These are phyloP conservation scores for Ogataea neopini DNA, from an alignment of 805 yeast genomes.

Conservation along the genomic window DNA sequence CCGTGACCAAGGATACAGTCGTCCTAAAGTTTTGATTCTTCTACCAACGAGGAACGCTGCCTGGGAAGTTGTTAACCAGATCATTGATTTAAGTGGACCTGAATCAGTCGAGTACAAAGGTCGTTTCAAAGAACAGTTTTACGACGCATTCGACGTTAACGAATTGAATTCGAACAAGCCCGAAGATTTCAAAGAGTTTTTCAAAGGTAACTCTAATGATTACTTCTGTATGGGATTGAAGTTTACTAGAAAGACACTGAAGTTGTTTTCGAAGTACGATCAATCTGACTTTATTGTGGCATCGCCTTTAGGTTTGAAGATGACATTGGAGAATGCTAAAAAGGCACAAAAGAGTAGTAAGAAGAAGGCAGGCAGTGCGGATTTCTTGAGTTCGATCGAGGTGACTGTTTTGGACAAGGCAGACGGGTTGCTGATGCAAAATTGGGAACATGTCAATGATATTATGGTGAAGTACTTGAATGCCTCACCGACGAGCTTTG, in stretches of 20 bases:
- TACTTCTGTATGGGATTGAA: constrained; percentile 90
- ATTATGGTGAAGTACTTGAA: constrained; percentile 70
- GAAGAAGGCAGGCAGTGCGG: constrained; percentile 53
- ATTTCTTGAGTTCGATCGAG: constrained; percentile 88
- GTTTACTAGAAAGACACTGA: constrained; percentile 83
- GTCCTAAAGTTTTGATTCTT: constrained; percentile 83
- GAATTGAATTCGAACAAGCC: constrained; percentile 59
- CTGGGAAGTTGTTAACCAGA: constrained; percentile 60
- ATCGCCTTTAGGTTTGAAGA: constrained; percentile 85
- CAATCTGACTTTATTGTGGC: constrained; percentile 85
- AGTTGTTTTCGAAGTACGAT: constrained; percentile 80
- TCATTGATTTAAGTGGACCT: constrained; percentile 63
- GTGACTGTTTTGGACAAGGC: constrained; percentile 77
- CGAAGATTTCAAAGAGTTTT: constrained; percentile 74
- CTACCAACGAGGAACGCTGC: constrained; percentile 84
- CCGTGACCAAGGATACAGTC: constrained; percentile 92
- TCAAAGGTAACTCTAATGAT: constrained; percentile 90
- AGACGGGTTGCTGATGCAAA: constrained; percentile 86
- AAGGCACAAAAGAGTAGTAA: constrained; percentile 39
- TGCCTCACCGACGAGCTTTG: constrained; percentile 69
- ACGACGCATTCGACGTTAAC: constrained; percentile 40
- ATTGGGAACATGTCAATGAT: constrained; percentile 80
- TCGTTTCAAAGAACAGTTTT: constrained; percentile 73
- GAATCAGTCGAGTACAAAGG: constrained; percentile 80
- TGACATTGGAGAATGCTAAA: constrained; percentile 63